Conservation (phyloP, 2,329 filamentous ascomycete genomes). For the Aspergillus udagawae region DNA sequence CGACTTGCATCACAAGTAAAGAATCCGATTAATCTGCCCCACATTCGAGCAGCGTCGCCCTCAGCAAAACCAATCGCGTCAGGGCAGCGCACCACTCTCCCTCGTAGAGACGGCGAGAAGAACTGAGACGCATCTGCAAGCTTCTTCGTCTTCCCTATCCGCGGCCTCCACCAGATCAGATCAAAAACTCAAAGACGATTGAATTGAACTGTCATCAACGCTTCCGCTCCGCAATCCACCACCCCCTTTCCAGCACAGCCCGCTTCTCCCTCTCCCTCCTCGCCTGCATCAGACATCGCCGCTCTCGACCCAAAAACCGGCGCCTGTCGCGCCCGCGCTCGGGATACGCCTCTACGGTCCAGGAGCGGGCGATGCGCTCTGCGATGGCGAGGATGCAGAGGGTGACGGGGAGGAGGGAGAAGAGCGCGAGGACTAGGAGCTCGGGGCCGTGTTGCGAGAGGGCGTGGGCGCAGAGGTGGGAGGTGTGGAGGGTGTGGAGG, state of each 20-base stretch:
- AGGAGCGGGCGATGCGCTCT: not conserved
- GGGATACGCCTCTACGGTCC: not conserved
- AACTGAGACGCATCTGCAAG: no score
- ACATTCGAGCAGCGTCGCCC: no score
- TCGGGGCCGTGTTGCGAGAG: slow-evolving; percentile 4
- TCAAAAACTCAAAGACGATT: not conserved
- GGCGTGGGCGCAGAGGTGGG: not conserved
- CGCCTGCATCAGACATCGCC: not conserved
- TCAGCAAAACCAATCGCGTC: no score
- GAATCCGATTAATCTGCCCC: not conserved
- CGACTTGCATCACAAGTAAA: not conserved
- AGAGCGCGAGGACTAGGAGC: slow-evolving; percentile 1
- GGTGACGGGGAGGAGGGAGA: slow-evolving; percentile 9
- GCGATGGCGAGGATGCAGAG: slow-evolving; percentile 7
- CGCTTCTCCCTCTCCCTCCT: not conserved
- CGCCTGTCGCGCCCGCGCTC: not conserved
- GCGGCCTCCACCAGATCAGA: not conserved
- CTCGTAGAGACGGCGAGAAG: no score
- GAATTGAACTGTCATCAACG: not conserved
- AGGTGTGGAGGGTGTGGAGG: not conserved
- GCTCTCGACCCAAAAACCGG: not conserved
- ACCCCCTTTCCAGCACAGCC: not conserved
- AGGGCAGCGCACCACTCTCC: no score
- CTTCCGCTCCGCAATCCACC: not conserved
- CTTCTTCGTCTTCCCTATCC: not conserved